These are phyloP conservation scores for Picea sitchensis DNA, from an alignment of 75 land plant genomes.

Conservation along the genomic window DNA sequence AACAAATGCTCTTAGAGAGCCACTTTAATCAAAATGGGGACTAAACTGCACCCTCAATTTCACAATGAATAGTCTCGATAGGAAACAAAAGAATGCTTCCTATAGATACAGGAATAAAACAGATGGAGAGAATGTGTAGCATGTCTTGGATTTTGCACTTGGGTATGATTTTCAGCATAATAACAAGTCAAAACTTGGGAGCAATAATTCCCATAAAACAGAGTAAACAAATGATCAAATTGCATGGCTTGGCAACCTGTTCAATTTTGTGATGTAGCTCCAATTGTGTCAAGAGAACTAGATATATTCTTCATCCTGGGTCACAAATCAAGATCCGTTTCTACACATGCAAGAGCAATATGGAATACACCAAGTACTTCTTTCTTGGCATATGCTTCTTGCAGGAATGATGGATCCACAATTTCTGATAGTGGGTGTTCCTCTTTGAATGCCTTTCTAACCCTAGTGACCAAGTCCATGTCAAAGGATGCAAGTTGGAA, in stretches of 20 bases:
- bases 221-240: neutral
- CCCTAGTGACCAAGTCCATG: constrained; percentile 65
- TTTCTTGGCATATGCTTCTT: constrained; percentile 62
- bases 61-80: neutral
- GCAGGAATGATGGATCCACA: constrained; percentile 62
- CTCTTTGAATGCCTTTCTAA: constrained; percentile 56
- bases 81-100: neutral
- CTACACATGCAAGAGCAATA: constrained; percentile 69
- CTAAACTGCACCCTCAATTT: constrained; percentile 1
- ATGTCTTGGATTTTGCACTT: neutral
- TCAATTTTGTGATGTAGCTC: constrained; percentile 9
- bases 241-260: neutral
- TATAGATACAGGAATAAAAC: neutral
- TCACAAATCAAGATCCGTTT: constrained; percentile 58
- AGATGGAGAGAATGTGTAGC: constrained; percentile 2
- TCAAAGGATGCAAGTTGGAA: constrained; percentile 23
- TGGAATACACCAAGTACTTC: constrained; percentile 61
- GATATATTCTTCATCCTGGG: constrained; percentile 70
- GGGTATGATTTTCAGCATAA: neutral
- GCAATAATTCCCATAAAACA: neutral
- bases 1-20: neutral
- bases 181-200: constrained; percentile 6
- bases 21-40: constrained; percentile 4
- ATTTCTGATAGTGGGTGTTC: constrained; percentile 60
- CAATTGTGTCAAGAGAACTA: constrained; percentile 54